Conservation (phyloP, 148 eudicot species). For the Vaccinium macrocarpon region DNA sequence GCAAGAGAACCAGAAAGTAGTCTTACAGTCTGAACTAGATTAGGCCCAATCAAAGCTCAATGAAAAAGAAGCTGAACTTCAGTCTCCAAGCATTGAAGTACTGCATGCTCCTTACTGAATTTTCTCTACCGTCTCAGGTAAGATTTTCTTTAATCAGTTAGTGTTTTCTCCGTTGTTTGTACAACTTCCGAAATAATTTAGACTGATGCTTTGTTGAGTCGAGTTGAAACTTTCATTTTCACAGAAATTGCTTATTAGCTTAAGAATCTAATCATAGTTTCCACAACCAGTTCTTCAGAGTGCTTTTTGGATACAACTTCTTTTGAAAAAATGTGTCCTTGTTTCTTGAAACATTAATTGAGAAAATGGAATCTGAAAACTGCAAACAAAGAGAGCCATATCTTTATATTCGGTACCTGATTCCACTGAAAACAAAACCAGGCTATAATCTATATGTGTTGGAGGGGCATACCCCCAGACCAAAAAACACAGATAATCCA, state of each 20-base stretch:
- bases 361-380: neutral
- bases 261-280: neutral
- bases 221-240: neutral
- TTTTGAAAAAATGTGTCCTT: neutral
- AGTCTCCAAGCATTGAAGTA: slow-evolving; percentile 57
- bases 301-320: neutral
- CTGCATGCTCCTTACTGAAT: slow-evolving; percentile 56
- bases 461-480: too few relatives aligned
- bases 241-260: neutral
- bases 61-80: slow-evolving; percentile 56
- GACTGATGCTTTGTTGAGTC: neutral
- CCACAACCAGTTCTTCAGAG: neutral
- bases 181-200: neutral
- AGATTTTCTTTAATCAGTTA: slow-evolving; percentile 2
- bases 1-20: slow-evolving; percentile 53
- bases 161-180: neutral
- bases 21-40: slow-evolving; percentile 50
- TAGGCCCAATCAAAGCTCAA: slow-evolving; percentile 51
- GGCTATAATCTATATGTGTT: too few relatives aligned
- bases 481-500: too few relatives aligned
- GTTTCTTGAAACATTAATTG: neutral
- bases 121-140: slow-evolving; percentile 57
- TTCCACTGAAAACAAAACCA: too few relatives aligned
- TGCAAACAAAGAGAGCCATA: neutral
- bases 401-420: neutral